These are phyloP conservation scores for Chrysosporium queenslandicum DNA, from an alignment of 2,329 filamentous ascomycete species.

Conservation along the genomic window DNA sequence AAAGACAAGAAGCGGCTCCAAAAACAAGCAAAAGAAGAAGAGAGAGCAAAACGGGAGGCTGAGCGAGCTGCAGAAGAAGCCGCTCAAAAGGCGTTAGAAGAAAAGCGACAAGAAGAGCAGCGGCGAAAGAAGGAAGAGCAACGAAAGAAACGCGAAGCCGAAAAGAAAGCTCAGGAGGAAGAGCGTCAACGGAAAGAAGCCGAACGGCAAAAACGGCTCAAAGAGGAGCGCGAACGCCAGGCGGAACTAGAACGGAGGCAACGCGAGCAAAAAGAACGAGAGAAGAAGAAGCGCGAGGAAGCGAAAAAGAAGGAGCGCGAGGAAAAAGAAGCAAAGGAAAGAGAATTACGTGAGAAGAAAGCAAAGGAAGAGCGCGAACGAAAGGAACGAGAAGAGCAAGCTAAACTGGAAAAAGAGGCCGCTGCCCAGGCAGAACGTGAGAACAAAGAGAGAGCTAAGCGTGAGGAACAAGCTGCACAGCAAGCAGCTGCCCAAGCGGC, in stretches of 20 bases:
- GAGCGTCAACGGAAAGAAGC: conserved; percentile 75
- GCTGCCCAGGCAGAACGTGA: conserved; percentile 38
- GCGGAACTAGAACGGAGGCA: conserved; percentile 76
- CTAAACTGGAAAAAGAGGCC: conserved; percentile 47
- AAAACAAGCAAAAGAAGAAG: conserved; percentile 80
- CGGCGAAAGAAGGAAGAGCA: conserved; percentile 78
- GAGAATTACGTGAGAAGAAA: conserved; percentile 61
- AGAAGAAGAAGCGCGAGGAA: conserved; percentile 65
- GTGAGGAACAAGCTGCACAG: conserved; percentile 31
- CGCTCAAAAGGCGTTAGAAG: conserved; percentile 62
- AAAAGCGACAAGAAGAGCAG: conserved; percentile 69
- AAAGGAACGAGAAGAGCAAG: conserved; percentile 34
- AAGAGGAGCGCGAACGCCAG: conserved; percentile 78
- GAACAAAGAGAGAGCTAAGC: conserved; percentile 41
- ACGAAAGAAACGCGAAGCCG: conserved; percentile 79
- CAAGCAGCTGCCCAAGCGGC: conserved; percentile 20
- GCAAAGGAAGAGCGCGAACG: conserved; percentile 54
- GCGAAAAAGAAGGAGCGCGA: conserved; percentile 69
- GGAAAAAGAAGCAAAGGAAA: conserved; percentile 52
- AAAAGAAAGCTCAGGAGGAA: conserved; percentile 83
- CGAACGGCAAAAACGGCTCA: conserved; percentile 65
- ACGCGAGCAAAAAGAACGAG: conserved; percentile 66
- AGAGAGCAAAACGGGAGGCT: conserved; percentile 76
- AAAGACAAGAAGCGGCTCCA: conserved; percentile 89
- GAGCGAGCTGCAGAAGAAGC: conserved; percentile 83